Base-by-base conservation (phyloP, 75 land plant species). In the Selaginella moellendorffii region DNA sequence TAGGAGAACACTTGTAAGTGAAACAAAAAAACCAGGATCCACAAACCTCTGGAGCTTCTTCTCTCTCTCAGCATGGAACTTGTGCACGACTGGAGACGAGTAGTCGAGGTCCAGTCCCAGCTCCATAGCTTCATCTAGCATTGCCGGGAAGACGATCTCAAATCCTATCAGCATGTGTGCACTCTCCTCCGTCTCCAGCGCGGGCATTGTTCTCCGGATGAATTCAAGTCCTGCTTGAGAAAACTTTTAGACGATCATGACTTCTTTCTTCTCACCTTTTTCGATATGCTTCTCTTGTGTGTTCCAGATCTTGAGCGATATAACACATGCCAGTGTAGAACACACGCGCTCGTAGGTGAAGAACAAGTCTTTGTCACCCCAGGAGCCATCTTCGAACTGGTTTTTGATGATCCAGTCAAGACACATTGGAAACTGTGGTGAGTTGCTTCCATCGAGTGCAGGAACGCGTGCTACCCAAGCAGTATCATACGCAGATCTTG, bases 91-190 rank as follows among this genome's bases (percentile, higher is more conserved):
- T 14, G 80, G 78, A 2, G 78, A 59, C 14, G 81, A 72, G 52
- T 79, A 68, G 1, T 93, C 80, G 8, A 92, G 59, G 23, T 83
- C 81, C 5, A 92, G 72, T 42, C 64, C 76, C 58, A 92, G 36
- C 21, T 54, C 53, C 52, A 53, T 65, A 10, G 97, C 93, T 12
- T 76, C 79, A 21, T 83, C 79, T 0, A 92, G 54, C 52, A 92
- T 74, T 0, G 89, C 68, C 23, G 95, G 97, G 56, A 92, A 85
- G 17, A 81, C 85, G 12, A 92, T 76, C 67, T 92, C 89, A 61
- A 92, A 92, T 1, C 96, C 97, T 42, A 85, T 83, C 0, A 87
- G 87, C 95, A 88, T 85, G 31, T 79, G 82, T 54, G 83, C 81
- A 1, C 28, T 70, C 0, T 76, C 79, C 29, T 85, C 89, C 5